Percentiles rank a stretch among this genome's conserved stretches.
phyloP scores from a whole-genome alignment of 306 rosid genomes.

The Citrullus mucosospermus region DNA sequence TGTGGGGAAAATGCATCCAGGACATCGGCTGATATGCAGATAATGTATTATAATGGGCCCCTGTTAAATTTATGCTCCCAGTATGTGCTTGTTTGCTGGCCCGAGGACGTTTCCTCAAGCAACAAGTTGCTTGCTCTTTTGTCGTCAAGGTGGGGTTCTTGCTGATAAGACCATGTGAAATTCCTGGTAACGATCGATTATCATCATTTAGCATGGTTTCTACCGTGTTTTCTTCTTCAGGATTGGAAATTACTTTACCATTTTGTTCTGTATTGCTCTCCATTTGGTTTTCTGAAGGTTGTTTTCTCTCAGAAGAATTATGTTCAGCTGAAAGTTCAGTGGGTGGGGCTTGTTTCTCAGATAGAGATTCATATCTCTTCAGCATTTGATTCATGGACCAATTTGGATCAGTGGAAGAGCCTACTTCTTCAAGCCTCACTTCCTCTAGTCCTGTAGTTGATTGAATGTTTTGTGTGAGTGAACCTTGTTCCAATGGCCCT shows the following conservation, averaged over 20 bases:
- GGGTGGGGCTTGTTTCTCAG: constrained; percentile 1
- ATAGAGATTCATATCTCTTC: background rate
- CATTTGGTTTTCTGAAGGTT: background rate
- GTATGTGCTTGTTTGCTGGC: constrained; percentile 13
- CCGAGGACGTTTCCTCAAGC: constrained; percentile 21
- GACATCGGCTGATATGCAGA: constrained; percentile 17
- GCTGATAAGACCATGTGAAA: background rate
- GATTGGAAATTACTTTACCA: background rate
- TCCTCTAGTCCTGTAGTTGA: background rate
- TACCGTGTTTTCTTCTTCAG: background rate
- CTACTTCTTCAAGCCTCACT: constrained; percentile 3
- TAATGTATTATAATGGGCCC: constrained; percentile 24
- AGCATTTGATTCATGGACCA: constrained; percentile 1
- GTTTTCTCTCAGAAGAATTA: background rate
- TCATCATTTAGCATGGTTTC: background rate
- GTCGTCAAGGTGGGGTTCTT: background rate
- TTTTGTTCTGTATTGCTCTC: background rate
- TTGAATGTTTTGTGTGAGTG: background rate
- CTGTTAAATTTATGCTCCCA: constrained; percentile 22
- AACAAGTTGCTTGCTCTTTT: constrained; percentile 12
- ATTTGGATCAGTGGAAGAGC: constrained; percentile 2
- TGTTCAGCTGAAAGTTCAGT: background rate
- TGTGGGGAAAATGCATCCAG: constrained; percentile 26
- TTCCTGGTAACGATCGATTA: background rate
- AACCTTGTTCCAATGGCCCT: background rate